Base-by-base conservation (phyloP, 805 yeast species). In the Jamesozyma lodderae region DNA sequence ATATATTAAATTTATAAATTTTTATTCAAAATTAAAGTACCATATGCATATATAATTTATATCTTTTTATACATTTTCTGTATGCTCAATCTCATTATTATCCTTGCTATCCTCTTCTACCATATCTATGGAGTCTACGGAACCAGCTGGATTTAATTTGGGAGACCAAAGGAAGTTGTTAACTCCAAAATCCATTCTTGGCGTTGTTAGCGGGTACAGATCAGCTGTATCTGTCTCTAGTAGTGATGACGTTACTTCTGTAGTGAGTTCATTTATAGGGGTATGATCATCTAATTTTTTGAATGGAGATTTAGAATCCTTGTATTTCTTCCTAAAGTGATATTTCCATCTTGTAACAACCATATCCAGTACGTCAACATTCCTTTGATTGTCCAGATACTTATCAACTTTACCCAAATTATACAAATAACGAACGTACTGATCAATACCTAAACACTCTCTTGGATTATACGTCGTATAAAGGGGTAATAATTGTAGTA, bases 391-490 rank as follows among this genome's bases (percentile, higher is more conserved):
- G 14, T 51, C 52, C 33, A 65, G 33, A 33, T 53, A 55, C 41
- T 69, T 71, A 32, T 74, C 73, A 25, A 81, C 72, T 44, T 72
- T 75, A 47, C 75, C 77, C 31, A 73, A 53, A 16, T 76, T 61
- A 40, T 79, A 70, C 31, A 80, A 63, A 42, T 84, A 63, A 38
- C 78, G 81, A 46, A 82, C 68, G 53, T 74, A 81, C 45, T 81
- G 86, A 45, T 77, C 78, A 53, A 82, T 67, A 35, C 79, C 79
- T 45, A 85, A 66, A 57, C 94, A 84, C 45, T 78, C 79, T 35
- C 81, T 77, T 16, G 84, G 79, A 46, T 84, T 81, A 63, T 86
- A 83, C 32, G 79, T 68, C 2, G 81, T 74, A 59, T 85, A 86
- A 33, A 84, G 66, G 0, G 95, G 95, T 27, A 87, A 66, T 47